Evolutionary conservation across 768 basidiomycete genomes (phyloP).

Genomic region (Macrolepiota fuliginosa): DNA sequence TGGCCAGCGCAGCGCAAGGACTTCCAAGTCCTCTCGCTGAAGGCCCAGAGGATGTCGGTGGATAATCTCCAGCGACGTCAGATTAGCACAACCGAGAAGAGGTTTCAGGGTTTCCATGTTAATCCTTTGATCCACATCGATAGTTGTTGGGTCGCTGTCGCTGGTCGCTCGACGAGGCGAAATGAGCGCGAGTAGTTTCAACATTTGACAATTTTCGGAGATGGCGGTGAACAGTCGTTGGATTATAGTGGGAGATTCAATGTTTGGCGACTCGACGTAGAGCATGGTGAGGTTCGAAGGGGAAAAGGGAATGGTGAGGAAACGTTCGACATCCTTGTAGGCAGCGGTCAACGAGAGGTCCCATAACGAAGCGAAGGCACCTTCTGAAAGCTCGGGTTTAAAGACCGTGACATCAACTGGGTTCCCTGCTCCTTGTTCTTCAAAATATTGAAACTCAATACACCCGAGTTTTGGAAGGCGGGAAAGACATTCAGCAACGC

Average conservation of each 20-base stretch:
- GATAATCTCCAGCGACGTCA: conserved; percentile 27
- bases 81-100: conserved; percentile 24
- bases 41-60: conserved; percentile 31
- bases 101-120: conserved; percentile 25
- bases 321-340: conserved; percentile 5
- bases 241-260: neutral
- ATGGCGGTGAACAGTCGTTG: conserved; percentile 8
- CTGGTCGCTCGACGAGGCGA: neutral
- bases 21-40: conserved; percentile 37
- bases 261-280: neutral
- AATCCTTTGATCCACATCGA: neutral
- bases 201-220: conserved; percentile 12
- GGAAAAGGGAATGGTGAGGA: conserved; percentile 10
- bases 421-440: conserved; percentile 5
- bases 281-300: conserved; percentile 8
- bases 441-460: conserved; percentile 13
- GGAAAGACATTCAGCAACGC: conserved; percentile 7
- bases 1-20: conserved; percentile 40
- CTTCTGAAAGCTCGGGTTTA: conserved; percentile 2
- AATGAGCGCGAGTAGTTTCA: neutral
- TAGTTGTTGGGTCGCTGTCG: neutral
- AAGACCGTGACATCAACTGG: conserved; percentile 2
- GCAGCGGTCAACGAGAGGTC: conserved; percentile 7
- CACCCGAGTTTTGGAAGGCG: conserved; percentile 9
- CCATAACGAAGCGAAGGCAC: conserved; percentile 8